phyloP scores from a whole-genome alignment of 202 grass and related monocot species.

The Setaria viridis region DNA sequence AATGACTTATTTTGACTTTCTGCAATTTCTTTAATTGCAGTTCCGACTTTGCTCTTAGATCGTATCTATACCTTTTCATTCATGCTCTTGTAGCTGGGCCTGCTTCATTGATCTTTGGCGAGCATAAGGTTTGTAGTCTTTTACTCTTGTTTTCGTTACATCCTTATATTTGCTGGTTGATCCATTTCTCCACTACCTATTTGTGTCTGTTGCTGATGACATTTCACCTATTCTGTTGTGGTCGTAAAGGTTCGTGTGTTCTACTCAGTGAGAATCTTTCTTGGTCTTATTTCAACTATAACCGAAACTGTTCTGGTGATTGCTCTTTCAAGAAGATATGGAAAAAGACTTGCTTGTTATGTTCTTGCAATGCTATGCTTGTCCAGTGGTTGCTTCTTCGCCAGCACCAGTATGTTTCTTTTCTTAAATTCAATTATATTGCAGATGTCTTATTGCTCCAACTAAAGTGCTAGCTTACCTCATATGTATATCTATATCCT shows the following conservation, averaged over 20 bases:
- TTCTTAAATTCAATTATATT: constrained; percentile 41
- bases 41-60: constrained; percentile 87
- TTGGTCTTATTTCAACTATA: constrained; percentile 92
- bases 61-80: constrained; percentile 95
- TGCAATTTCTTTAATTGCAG: constrained; percentile 59
- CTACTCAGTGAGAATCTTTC: constrained; percentile 93
- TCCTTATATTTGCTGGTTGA: constrained; percentile 35
- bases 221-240: constrained; percentile 43
- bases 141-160: constrained; percentile 34
- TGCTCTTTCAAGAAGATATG: constrained; percentile 90
- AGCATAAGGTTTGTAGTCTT: constrained; percentile 73
- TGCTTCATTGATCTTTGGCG: constrained; percentile 81
- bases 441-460: constrained; percentile 30
- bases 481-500: constrained; percentile 11
- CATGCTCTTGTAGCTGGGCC: constrained; percentile 83
- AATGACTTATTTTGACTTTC: constrained; percentile 35
- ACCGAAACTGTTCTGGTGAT: constrained; percentile 88
- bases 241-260: constrained; percentile 80
- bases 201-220: constrained; percentile 40
- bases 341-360: constrained; percentile 93
- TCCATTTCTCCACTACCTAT: background rate
- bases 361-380: constrained; percentile 92
- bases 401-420: constrained; percentile 86
- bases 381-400: constrained; percentile 98
- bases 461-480: constrained; percentile 29